Evolutionary conservation across 2,329 filamentous ascomycete genomes (phyloP), one percentile per base, ranked within the genome.

Genomic region (Colletotrichum lupini): DNA sequence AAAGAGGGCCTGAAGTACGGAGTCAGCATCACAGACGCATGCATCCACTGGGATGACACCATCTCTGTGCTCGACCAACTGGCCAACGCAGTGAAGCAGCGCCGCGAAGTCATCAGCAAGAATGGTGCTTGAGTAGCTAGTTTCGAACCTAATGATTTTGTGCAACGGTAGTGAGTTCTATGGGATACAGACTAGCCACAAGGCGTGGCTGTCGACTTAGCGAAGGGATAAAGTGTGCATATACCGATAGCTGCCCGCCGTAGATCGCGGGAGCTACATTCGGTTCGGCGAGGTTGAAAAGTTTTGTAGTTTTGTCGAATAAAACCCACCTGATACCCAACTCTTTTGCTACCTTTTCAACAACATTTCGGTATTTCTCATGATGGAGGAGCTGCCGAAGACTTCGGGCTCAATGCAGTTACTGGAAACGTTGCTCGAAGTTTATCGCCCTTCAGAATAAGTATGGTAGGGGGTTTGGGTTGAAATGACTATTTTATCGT

Each of bases 21-120:
- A 78, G 94, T 98, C 80, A 97, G 94, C 82, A 98, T 98, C 83
- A 99, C 97, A 0, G 97, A 99, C 83, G 96, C 97, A 61, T 99
- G 97, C 85, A 98, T 99, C 81, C 88, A 92, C 83, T 98, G 95
- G 96, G 91, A 96, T 75, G 94, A 97, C 78, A 98, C 97, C 4
- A 92, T 95, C 78, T 85, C 86, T 0, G 93, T 96, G 2, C 90
- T 98, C 12, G 92, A 93, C 76, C 87, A 87, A 63, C 89, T 99
- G 57, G 96, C 96, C 22, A 89, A 92, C 66, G 94, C 95, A 32
- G 94, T 98, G 67, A 92, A 92, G 81, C 89, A 92, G 81, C 90
- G 95, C 78, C 90, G 94, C 81, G 89, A 87, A 72, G 76, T 85
- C 4, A 22, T 59, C 26, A 67, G 37, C 35, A 75, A 76, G 22